Evolutionary conservation across 768 basidiomycete species (phyloP).

Genomic region (Podaxis sp.): DNA sequence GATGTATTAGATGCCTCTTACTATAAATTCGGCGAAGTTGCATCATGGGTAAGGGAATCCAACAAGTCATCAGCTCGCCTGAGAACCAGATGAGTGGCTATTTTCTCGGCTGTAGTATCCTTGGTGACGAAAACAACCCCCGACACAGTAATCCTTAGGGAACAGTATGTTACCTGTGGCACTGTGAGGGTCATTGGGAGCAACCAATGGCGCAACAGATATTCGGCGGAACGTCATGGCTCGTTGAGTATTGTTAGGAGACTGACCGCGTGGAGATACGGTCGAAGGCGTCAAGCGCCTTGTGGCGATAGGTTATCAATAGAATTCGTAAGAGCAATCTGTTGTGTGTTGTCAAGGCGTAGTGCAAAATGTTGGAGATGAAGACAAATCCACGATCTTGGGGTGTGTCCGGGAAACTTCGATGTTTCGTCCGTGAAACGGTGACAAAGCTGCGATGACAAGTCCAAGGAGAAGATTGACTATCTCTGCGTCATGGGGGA

Average conservation of each 20-base stretch:
- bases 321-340: not conserved
- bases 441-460: not conserved
- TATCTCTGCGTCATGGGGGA: not conserved
- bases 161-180: not conserved
- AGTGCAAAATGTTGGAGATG: no score
- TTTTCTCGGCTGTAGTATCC: not conserved
- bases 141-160: not conserved
- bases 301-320: not conserved
- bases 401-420: not conserved
- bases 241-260: not conserved
- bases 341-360: not conserved
- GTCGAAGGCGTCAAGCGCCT: not conserved
- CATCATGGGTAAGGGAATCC: not conserved
- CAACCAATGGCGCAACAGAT: not conserved
- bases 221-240: not conserved
- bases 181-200: not conserved
- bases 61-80: not conserved
- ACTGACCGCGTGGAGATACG: not conserved
- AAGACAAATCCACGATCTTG: no score
- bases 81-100: not conserved
- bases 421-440: not conserved
- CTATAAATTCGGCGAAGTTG: not conserved
- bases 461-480: not conserved
- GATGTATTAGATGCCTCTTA: no score
- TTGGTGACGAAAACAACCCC: not conserved